Evolutionary conservation across 306 rosid genomes (phyloP), one percentile per base, ranked within the genome.

Genomic region (Sicyos edulis): DNA sequence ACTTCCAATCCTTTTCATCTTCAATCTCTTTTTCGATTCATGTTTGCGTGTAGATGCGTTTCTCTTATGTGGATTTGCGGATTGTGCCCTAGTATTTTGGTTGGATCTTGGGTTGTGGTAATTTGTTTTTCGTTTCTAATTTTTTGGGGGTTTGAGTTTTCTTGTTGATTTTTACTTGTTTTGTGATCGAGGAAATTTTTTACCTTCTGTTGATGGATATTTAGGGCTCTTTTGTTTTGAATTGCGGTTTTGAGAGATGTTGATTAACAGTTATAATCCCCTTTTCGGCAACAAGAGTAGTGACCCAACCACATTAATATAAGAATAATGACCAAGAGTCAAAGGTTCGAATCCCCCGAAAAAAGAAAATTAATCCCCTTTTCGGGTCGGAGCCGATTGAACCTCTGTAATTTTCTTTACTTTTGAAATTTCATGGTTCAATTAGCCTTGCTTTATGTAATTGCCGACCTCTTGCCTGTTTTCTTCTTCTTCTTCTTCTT

Each of bases 21-120:
- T 10, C 69, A 12, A 51, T 76, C 21, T 32, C 10, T 72, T 73
- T 4, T 68, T 66, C 7, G 2, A 21, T 34, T 44, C 29, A 9
- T 75, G 17, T 40, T 16, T 37, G 7, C 47, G 11, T 64, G 34
- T 51, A 9, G n/a, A 17, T 19, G 54, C 13, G 14, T 17, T 42
- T 58, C 34, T 19, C 20, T 72, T 20, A 3, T 45, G 37, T 53
- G 32, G 72, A 67, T 67, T 44, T 24, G 12, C 45, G 6, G 55
- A 12, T 64, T 64, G 34, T 57, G 32, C 8, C 14, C 61, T n/a
- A 58, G 4, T 32, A 32, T 22, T 29, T 14, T 7, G 47, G 8
- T 61, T 68, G 44, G 72, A 68, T 68, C 72, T 68, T 45, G 19
- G 19, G 5, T 66, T 45, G 2, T 34, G 71, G 71, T 32, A 32